phyloP scores from a whole-genome alignment of 192 early-diverging fungal species.

The Phycomyces nitens region DNA sequence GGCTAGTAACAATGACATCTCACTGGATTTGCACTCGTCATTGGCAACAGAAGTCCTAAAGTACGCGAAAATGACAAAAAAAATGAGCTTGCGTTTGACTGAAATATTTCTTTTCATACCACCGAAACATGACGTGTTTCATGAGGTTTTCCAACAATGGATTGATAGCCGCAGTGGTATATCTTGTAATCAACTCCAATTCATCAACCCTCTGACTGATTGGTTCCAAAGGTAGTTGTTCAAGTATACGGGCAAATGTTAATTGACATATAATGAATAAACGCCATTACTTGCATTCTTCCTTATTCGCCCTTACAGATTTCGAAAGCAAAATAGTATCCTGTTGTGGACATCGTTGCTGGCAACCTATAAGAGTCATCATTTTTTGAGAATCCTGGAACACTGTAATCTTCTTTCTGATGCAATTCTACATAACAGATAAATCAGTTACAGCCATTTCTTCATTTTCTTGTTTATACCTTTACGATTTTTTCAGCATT shows the following conservation, averaged over 20 bases:
- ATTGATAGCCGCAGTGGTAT: slow-evolving; percentile 15
- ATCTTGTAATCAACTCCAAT: slow-evolving; percentile 17
- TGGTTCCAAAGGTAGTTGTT: slow-evolving; percentile 18
- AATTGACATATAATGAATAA: slow-evolving; percentile 20
- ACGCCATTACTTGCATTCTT: slow-evolving; percentile 13
- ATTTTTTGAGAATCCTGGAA: slow-evolving; percentile 14
- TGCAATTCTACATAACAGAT: slow-evolving; percentile 17
- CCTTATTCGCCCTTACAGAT: slow-evolving; percentile 19
- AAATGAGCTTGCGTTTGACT: slow-evolving; percentile 16
- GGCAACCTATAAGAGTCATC: slow-evolving; percentile 21
- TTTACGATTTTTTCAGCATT: slow-evolving; percentile 17
- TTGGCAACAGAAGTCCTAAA: slow-evolving; percentile 22
- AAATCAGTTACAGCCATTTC: slow-evolving; percentile 17
- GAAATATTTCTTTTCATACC: slow-evolving; percentile 18
- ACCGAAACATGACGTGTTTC: slow-evolving; percentile 21
- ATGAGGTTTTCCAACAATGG: slow-evolving; percentile 18
- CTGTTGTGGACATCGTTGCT: slow-evolving; percentile 15
- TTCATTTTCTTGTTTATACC: slow-evolving; percentile 17
- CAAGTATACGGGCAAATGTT: slow-evolving; percentile 14
- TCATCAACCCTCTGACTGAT: slow-evolving; percentile 19
- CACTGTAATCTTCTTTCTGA: slow-evolving; percentile 12
- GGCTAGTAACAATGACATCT: slow-evolving; percentile 18
- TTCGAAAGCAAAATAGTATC: slow-evolving; percentile 19
- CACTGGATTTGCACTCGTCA: slow-evolving; percentile 21
- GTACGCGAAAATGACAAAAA: slow-evolving; percentile 18